Evolutionary conservation across 352 stramenopile genomes (phyloP).

Genomic region (Globisporangium iwayamae): DNA sequence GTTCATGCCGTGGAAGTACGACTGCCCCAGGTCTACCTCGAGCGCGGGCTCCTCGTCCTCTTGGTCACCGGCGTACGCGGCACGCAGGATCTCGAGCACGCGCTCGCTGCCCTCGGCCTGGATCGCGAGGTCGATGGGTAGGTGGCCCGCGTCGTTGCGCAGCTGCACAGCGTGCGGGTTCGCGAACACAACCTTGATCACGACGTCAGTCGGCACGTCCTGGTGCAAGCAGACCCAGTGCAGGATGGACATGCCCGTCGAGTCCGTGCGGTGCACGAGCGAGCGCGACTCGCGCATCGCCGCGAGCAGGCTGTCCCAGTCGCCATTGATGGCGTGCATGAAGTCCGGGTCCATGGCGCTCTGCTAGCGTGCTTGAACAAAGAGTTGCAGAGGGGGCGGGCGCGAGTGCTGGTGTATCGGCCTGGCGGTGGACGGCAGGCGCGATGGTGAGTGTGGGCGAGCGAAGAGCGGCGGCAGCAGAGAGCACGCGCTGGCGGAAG

Average conservation of each 20-base stretch:
- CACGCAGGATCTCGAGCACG: slow-evolving; percentile 66
- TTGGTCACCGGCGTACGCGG: slow-evolving; percentile 32
- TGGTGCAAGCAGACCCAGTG: slow-evolving; percentile 84
- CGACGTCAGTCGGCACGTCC: slow-evolving; percentile 61
- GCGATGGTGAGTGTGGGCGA: slow-evolving; percentile 2
- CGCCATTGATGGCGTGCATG: slow-evolving; percentile 73
- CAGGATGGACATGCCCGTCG: slow-evolving; percentile 72
- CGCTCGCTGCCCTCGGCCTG: slow-evolving; percentile 74
- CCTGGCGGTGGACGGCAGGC: background rate
- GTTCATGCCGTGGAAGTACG: slow-evolving; percentile 34
- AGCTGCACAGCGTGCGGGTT: slow-evolving; percentile 71
- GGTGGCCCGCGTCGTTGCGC: slow-evolving; percentile 68
- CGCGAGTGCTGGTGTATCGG: too few species aligned
- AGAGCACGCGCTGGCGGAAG: background rate
- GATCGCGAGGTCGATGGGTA: slow-evolving; percentile 70
- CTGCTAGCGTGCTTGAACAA: too few species aligned
- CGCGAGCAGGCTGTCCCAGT: slow-evolving; percentile 69
- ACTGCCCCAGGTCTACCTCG: slow-evolving; percentile 37
- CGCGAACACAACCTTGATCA: slow-evolving; percentile 78
- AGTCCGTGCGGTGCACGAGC: slow-evolving; percentile 56
- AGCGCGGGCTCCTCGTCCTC: slow-evolving; percentile 31
- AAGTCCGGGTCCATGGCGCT: slow-evolving; percentile 66
- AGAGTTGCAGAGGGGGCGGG: background rate
- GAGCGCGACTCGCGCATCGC: slow-evolving; percentile 59
- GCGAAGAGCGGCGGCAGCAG: background rate